Conservation (phyloP, 495 filamentous ascomycete species). For the Penicillium daleae region DNA sequence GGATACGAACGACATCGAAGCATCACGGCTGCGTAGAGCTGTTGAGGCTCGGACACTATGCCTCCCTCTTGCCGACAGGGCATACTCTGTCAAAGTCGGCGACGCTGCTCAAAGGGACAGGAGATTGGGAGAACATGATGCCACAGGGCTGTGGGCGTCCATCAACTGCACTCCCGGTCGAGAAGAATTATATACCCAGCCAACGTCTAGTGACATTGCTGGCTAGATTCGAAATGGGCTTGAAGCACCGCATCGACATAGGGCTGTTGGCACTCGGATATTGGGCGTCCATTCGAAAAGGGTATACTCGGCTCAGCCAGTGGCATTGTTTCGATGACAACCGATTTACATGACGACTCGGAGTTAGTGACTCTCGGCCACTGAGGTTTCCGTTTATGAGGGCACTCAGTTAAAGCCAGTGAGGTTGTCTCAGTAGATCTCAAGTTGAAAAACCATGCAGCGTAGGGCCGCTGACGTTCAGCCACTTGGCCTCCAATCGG, state of each 20-base stretch:
- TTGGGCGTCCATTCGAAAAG: neutral
- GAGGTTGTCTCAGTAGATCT: too few relatives aligned
- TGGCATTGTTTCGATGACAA: too few relatives aligned
- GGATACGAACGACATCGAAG: neutral
- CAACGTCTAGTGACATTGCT: neutral
- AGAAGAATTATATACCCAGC: too few relatives aligned
- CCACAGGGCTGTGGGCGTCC: too few relatives aligned
- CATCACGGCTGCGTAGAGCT: neutral
- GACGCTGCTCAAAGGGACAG: too few relatives aligned
- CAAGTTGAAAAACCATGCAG: too few relatives aligned
- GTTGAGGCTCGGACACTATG: neutral
- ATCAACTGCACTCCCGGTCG: too few relatives aligned
- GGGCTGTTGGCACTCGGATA: neutral
- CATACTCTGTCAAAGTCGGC: neutral
- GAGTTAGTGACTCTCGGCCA: neutral
- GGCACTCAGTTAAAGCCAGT: neutral
- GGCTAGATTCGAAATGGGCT: neutral
- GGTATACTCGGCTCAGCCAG: neutral
- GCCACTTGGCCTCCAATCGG: too few relatives aligned
- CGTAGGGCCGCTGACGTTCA: too few relatives aligned
- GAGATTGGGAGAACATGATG: too few relatives aligned
- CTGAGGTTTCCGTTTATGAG: neutral
- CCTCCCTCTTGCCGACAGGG: too few relatives aligned
- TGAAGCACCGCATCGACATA: neutral
- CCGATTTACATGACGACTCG: too few relatives aligned